Percentiles rank a stretch among this genome's conserved stretches.
Conservation (phyloP, 192 early-diverging fungal genomes). For the Bifiguratus adelaidae region DNA sequence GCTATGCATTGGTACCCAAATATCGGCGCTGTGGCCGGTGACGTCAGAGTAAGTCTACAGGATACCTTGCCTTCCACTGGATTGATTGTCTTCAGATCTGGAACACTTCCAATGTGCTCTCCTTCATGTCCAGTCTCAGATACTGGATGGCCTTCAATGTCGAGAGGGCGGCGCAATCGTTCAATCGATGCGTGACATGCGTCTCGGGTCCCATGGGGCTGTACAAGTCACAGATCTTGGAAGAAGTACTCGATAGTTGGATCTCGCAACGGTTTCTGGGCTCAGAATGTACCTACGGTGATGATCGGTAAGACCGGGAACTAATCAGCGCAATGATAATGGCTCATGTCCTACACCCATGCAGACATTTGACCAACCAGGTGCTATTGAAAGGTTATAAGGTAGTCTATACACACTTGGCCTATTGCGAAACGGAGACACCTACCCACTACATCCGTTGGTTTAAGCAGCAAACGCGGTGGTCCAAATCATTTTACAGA, state of each 20-base stretch:
- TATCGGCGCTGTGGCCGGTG: conserved; percentile 42
- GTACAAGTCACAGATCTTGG: conserved; percentile 32
- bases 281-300: conserved; percentile 50
- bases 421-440: conserved; percentile 50
- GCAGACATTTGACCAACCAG: conserved; percentile 43
- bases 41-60: too few species aligned
- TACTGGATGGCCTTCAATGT: conserved; percentile 61
- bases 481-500: conserved; percentile 54
- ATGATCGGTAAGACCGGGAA: conserved; percentile 40
- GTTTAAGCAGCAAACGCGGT: conserved; percentile 53
- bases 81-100: conserved; percentile 38
- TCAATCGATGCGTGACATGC: conserved; percentile 44
- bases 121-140: conserved; percentile 47
- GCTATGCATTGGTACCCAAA: conserved; percentile 31
- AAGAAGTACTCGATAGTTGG: conserved; percentile 43
- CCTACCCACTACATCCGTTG: conserved; percentile 42
- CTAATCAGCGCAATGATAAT: too few species aligned
- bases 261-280: conserved; percentile 41
- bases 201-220: conserved; percentile 56
- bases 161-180: conserved; percentile 49
- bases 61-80: too few species aligned
- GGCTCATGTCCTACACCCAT: too few species aligned
- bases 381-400: conserved; percentile 31
- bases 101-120: conserved; percentile 38
- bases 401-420: conserved; percentile 42